Evolutionary conservation across 352 stramenopile species (phyloP), one percentile per base, ranked within the genome.

Genomic region (Globisporangium cystogenes): DNA sequence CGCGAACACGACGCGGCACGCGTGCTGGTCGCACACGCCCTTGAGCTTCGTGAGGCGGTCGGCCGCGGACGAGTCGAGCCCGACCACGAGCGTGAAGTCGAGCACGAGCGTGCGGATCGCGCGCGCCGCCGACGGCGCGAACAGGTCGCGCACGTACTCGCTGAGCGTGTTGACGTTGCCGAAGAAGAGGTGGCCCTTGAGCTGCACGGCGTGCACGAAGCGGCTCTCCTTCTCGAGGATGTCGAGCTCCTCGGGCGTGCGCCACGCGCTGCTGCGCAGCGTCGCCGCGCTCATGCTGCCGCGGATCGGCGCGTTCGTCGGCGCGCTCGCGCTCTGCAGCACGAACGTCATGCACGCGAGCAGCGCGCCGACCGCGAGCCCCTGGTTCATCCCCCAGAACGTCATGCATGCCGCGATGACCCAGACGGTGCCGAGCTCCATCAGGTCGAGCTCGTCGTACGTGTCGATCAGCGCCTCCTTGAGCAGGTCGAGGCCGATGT

Each of bases 391-490:
- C 5, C 91, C 91, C 78, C 80, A 94, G 37, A 95, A 84, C 10
- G 86, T 96, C 91, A 98, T 97, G 21, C 85, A 85, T 31, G 89
- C 68, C 12, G 80, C 72, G 49, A 98, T 98, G 5, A 82, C 65
- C 88, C 83, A 97, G 36, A 98, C 95, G 0, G 85, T 95, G 23
- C 67, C 74, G 16, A 97, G 90, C 48, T 98, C 93, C 56, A 97
- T 64, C 15, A 63, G 65, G 74, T 97, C 90, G 12, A 96, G 83
- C 53, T 96, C 88, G 20, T 77, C 67, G 49, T 84, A 86, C 33
- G 82, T 95, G 63, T 96, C 87, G 56, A 90, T 83, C 6, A 96
- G 70, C n/a, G 88, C 85, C 64, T 97, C 90, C 15, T 92, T 79
- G 46, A 95, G 75, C 37, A 97, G 50, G 59, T 97, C 88, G 51